Conservation (phyloP, 371 early-diverging fungal species). For the Rhizomucor miehei region DNA sequence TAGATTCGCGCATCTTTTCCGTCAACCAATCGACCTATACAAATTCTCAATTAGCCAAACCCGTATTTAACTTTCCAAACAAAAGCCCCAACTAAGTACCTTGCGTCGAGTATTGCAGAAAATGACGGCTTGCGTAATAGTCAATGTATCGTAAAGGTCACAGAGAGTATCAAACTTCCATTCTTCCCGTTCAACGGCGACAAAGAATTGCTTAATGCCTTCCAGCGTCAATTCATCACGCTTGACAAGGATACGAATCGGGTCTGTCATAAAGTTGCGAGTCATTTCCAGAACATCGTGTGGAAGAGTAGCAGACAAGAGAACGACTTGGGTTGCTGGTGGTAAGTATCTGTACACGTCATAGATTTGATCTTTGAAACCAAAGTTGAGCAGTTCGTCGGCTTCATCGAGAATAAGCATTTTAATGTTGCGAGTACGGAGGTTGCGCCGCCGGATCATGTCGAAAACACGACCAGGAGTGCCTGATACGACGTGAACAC, state of each 20-base stretch:
- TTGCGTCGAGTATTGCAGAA: slow-evolving; percentile 99
- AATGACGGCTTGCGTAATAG: slow-evolving; percentile 98
- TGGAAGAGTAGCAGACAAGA: slow-evolving; percentile 98
- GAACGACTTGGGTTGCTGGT: slow-evolving; percentile 94
- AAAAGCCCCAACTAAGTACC: slow-evolving; percentile 34
- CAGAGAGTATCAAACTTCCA: slow-evolving; percentile 96
- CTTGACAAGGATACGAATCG: slow-evolving; percentile 98
- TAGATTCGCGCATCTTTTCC: slow-evolving; percentile 88
- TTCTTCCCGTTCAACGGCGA: slow-evolving; percentile 95
- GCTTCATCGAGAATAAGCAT: slow-evolving; percentile 99
- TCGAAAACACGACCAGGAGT: slow-evolving; percentile 99
- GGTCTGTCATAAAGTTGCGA: slow-evolving; percentile 96
- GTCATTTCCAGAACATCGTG: slow-evolving; percentile 97
- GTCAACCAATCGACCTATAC: slow-evolving; percentile 92
- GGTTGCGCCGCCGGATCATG: slow-evolving; percentile 91
- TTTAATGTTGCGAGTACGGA: slow-evolving; percentile 90
- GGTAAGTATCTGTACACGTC: slow-evolving; percentile 95
- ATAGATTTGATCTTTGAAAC: slow-evolving; percentile 99
- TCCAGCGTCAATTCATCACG: slow-evolving; percentile 99
- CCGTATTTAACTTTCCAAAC: slow-evolving; percentile 3
- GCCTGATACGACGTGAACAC: slow-evolving; percentile 96
- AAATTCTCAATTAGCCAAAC: neutral
- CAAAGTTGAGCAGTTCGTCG: slow-evolving; percentile 97
- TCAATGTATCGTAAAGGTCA: slow-evolving; percentile 95
- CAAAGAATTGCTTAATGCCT: slow-evolving; percentile 99